phyloP scores from a whole-genome alignment of 352 stramenopile genomes.

The Phytophthora litchii region DNA sequence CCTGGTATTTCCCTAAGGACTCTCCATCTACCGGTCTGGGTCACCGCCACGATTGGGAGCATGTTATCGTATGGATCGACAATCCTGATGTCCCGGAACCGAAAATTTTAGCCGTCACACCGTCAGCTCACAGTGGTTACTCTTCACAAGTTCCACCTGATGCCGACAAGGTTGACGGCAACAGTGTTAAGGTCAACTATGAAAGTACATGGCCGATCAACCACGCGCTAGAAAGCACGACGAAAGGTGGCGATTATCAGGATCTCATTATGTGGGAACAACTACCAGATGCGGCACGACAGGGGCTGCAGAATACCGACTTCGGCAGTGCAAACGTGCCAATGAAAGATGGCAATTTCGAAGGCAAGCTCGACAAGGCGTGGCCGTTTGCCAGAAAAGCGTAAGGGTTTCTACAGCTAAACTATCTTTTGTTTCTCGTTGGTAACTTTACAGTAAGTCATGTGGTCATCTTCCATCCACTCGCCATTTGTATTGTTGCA shows the following conservation, averaged over 20 bases:
- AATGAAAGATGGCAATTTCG: constrained; percentile 14
- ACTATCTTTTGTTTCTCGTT: background rate
- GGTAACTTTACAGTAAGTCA: constrained; percentile 14
- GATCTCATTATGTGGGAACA: constrained; percentile 10
- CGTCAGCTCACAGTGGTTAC: constrained; percentile 7
- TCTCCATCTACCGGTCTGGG: constrained; percentile 4
- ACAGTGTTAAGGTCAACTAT: constrained; percentile 6
- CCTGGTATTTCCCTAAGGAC: constrained; percentile 9
- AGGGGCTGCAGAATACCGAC: background rate
- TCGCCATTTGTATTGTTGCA: no score
- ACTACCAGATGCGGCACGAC: background rate
- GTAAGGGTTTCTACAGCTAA: background rate
- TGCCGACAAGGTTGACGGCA: constrained; percentile 5
- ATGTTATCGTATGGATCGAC: constrained; percentile 5
- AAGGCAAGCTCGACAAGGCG: constrained; percentile 3
- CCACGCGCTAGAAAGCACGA: constrained; percentile 6
- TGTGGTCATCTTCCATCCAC: background rate
- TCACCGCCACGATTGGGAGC: constrained; percentile 5
- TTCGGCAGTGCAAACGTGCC: constrained; percentile 11
- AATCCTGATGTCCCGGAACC: constrained; percentile 3
- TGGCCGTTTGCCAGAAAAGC: background rate
- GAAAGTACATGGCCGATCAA: constrained; percentile 9
- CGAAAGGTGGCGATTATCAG: background rate
- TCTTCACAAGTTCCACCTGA: constrained; percentile 4
- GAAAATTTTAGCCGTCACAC: constrained; percentile 3